Conservation (phyloP, 192 early-diverging fungal species). For the Backusella morwellensis region DNA sequence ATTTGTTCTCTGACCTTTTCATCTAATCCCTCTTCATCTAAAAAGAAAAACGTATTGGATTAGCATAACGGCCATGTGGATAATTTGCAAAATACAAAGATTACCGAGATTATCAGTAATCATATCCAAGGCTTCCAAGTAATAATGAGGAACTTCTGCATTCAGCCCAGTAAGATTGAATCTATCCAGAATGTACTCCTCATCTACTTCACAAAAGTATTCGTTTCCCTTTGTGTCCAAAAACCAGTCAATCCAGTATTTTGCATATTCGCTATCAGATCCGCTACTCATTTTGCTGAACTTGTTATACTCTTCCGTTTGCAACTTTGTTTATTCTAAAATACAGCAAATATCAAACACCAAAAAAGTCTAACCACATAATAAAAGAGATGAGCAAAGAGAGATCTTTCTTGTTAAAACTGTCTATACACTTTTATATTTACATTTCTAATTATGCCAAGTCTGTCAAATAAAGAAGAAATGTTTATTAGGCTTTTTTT, state of each 20-base stretch:
- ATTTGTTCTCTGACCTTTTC: conserved; percentile 77
- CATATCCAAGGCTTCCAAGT: conserved; percentile 79
- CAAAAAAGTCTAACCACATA: background rate
- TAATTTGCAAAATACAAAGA: background rate
- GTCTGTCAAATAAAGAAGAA: background rate
- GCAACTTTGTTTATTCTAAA: background rate
- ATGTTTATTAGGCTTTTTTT: background rate
- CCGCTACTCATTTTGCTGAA: conserved; percentile 44
- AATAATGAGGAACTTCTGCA: conserved; percentile 88
- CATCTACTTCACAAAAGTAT: conserved; percentile 98
- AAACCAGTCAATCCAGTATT: conserved; percentile 97
- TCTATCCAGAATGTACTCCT: conserved; percentile 93
- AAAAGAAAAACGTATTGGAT: background rate
- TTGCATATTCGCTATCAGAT: conserved; percentile 61
- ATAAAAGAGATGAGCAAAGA: background rate
- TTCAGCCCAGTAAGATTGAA: conserved; percentile 97
- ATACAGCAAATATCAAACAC: background rate
- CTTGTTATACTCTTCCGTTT: background rate
- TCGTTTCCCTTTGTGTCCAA: conserved; percentile 90
- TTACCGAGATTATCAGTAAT: conserved; percentile 85
- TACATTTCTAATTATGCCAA: background rate
- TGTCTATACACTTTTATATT: background rate
- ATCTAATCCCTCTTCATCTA: conserved; percentile 65
- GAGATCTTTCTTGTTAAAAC: background rate
- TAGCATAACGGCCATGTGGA: background rate